Base-by-base conservation (phyloP, 768 basidiomycete species). In the Pisolithus tinctorius region DNA sequence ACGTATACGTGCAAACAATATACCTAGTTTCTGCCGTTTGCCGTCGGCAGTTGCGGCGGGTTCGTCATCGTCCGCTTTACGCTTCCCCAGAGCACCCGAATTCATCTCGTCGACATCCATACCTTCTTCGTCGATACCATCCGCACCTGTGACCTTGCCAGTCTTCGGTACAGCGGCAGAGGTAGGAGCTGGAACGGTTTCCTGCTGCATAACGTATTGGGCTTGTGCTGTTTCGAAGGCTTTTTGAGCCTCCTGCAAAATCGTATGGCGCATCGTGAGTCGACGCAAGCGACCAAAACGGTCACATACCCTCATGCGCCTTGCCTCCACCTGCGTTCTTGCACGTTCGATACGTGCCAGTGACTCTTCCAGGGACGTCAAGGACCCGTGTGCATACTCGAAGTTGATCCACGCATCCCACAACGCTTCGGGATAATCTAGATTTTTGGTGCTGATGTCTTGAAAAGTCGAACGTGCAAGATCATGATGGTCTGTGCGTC, bases 361-460 rank as follows among this genome's bases (percentile, higher is more conserved):
- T 39, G 80, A 80, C 9, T 71, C 69, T 38, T 89, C 82, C 26
- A 90, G 72, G 36, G 83, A 80, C 27, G 78, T 72, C 13, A 90
- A 72, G 23, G 80, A 76, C 1, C 95, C 95, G 59, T 93, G 76
- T 4, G 87, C 69, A 56, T 90, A 81, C 64, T 97, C 95, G 60
- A 97, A 96, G n/a, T 76, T 69, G 16, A 84, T 61, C 88, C 91
- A 95, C 1, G 88, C 85, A 50, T 93, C 90, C 84, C 90, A 95
- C 7, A 98, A 72, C 9, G 85, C 87, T 66, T 99, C 95, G 0
- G 96, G 93, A 86, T 93, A 98, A 67, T 99, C 95, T 37, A 98
- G 59, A 46, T 84, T 80, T 63, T 86, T 87, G 41, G 74, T 71
- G 27, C 82, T 78, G 4, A 88, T 73, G 53, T 84, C 81, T 39